These are phyloP conservation scores for Ustilago curta DNA, from an alignment of 1,284 basidiomycete genomes.

Conservation along the genomic window DNA sequence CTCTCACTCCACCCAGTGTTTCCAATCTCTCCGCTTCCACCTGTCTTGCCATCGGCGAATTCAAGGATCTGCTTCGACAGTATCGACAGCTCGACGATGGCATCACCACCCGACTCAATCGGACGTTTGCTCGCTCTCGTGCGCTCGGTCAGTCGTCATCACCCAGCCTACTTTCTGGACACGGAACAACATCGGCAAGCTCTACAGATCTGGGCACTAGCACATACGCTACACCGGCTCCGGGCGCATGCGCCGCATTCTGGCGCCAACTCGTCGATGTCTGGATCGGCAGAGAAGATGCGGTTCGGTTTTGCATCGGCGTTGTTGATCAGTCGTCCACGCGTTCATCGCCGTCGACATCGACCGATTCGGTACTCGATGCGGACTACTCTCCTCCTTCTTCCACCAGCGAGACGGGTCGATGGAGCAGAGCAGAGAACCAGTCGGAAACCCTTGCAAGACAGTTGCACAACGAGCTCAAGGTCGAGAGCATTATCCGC, in stretches of 20 bases:
- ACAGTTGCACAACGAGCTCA: conserved; percentile 64
- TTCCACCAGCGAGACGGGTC: not conserved
- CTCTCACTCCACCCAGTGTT: conserved; percentile 39
- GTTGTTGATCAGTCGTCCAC: conserved; percentile 32
- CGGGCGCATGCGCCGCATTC: conserved; percentile 50
- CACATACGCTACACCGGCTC: conserved; percentile 52
- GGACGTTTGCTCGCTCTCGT: conserved; percentile 54
- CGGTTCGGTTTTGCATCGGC: conserved; percentile 56
- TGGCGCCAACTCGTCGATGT: conserved; percentile 60
- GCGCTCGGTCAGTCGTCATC: conserved; percentile 52
- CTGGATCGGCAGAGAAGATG: conserved; percentile 63
- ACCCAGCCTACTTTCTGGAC: conserved; percentile 52
- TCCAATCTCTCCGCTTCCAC: conserved; percentile 48
- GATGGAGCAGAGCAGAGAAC: conserved; percentile 38
- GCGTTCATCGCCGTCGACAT: not conserved
- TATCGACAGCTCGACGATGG: conserved; percentile 64
- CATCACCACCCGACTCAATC: conserved; percentile 62
- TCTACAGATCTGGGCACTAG: conserved; percentile 54
- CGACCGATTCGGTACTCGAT: conserved; percentile 40
- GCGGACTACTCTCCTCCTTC: conserved; percentile 33
- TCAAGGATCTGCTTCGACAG: conserved; percentile 61
- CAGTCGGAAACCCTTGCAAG: conserved; percentile 27
- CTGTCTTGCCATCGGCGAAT: conserved; percentile 57
- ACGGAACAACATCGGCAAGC: conserved; percentile 24
- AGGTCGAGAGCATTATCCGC: conserved; percentile 59